Percentiles rank a stretch among this genome's conserved stretches.
These are phyloP conservation scores for Pyronema domesticum DNA, from an alignment of 495 filamentous ascomycete species.

Conservation along the genomic window DNA sequence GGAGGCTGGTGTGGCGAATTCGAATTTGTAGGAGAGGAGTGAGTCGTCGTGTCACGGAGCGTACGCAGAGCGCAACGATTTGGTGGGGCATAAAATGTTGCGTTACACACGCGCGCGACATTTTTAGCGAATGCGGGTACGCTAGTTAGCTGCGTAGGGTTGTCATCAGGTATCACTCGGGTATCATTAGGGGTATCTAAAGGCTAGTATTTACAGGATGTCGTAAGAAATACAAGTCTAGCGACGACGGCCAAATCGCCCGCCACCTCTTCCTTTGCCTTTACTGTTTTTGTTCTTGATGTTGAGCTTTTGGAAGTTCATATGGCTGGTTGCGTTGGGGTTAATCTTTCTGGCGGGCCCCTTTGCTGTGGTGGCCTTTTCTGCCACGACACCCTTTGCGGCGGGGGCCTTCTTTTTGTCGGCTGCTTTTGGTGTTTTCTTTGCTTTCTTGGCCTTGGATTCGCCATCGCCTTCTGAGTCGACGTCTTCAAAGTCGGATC, in stretches of 20 bases:
- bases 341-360: conserved; percentile 48
- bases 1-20: too few relatives aligned
- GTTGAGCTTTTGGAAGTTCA: conserved; percentile 67
- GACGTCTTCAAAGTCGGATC: conserved; percentile 15
- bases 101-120: too few relatives aligned
- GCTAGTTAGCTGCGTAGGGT: too few relatives aligned
- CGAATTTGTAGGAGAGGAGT: too few relatives aligned
- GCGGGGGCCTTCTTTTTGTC: conserved; percentile 24
- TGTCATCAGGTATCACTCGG: too few relatives aligned
- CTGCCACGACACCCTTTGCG: conserved; percentile 19
- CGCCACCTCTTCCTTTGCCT: conserved; percentile 21
- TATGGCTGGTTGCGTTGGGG: conserved; percentile 45
- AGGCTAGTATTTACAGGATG: too few relatives aligned
- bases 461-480: conserved; percentile 20
- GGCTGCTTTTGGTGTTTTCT: conserved; percentile 17
- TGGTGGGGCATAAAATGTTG: too few relatives aligned
- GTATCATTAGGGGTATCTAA: too few relatives aligned
- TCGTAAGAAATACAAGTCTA: too few relatives aligned
- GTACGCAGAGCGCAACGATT: too few relatives aligned
- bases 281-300: conserved; percentile 37
- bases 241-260: neutral
- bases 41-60: too few relatives aligned
- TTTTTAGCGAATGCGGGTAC: too few relatives aligned
- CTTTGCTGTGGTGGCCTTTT: conserved; percentile 36
- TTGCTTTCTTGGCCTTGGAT: conserved; percentile 18